phyloP scores from a whole-genome alignment of 2,329 filamentous ascomycete genomes.

The Arthrinium phaeospermum region DNA sequence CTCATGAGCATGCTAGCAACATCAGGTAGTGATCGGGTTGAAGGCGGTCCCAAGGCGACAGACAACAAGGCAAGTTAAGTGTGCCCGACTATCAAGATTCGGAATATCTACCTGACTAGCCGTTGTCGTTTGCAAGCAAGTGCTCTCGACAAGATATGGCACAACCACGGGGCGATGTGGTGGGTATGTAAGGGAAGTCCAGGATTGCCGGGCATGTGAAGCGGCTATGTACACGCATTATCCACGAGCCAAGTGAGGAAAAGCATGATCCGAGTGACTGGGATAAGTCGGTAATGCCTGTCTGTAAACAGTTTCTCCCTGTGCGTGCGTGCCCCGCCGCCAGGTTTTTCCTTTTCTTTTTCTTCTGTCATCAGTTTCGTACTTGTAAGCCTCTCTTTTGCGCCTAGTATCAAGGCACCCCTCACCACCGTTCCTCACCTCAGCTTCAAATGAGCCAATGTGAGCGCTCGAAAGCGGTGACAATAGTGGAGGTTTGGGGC shows the following conservation, averaged over 20 bases:
- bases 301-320: not conserved
- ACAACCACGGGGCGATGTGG: not conserved
- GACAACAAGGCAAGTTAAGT: not conserved
- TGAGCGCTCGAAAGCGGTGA: not conserved
- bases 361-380: not conserved
- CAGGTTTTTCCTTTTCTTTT: not conserved
- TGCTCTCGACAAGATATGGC: conserved; percentile 10
- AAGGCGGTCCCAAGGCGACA: not conserved
- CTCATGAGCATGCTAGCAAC: not conserved
- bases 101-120: conserved; percentile 2
- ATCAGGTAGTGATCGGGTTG: not conserved
- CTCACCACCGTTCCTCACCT: conserved; percentile 8
- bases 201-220: conserved; percentile 10
- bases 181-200: not conserved
- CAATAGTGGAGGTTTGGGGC: not conserved
- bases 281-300: conserved; percentile 3
- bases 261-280: conserved; percentile 14
- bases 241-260: conserved; percentile 5
- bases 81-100: not conserved
- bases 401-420: conserved; percentile 3
- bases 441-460: conserved; percentile 11
- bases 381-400: conserved; percentile 14
- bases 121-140: not conserved
- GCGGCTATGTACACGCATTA: conserved; percentile 11
- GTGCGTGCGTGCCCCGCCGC: conserved; percentile 4